Percentiles rank a stretch among this genome's conserved stretches.
These are phyloP conservation scores for Sugiyamaella sp. DNA, from an alignment of 1,139 yeast species.

Conservation along the genomic window DNA sequence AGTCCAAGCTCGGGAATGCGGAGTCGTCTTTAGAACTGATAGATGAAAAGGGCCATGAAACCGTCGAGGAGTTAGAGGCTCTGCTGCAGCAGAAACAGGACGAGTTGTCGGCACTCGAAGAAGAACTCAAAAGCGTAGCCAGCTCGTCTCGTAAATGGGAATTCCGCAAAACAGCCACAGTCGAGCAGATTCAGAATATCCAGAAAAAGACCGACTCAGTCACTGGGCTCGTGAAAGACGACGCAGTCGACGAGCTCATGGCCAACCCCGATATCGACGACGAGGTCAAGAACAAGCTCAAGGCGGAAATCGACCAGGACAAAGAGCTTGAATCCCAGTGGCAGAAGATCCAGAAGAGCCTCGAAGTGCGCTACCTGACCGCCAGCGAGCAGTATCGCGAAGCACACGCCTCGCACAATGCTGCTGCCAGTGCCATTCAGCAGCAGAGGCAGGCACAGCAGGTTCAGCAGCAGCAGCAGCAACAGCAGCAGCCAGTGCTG, in stretches of 20 bases:
- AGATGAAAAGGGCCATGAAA: constrained; percentile 23
- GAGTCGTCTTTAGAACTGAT: constrained; percentile 26
- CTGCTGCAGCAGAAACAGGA: constrained; percentile 27
- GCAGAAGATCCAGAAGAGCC: constrained; percentile 40
- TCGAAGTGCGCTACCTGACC: constrained; percentile 40
- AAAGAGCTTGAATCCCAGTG: constrained; percentile 39
- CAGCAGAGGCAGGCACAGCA: constrained; percentile 15
- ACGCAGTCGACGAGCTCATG: constrained; percentile 30
- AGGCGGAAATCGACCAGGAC: constrained; percentile 33
- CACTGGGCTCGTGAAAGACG: constrained; percentile 32
- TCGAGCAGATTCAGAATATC: constrained; percentile 28
- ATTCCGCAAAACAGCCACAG: constrained; percentile 27
- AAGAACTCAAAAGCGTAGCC: constrained; percentile 43
- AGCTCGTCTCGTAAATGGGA: constrained; percentile 29
- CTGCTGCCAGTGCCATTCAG: constrained; percentile 15
- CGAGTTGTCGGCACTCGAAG: constrained; percentile 46
- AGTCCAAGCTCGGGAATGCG: constrained; percentile 26
- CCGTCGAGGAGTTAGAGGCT: constrained; percentile 24
- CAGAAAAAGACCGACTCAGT: constrained; percentile 32
- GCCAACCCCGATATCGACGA: constrained; percentile 31
- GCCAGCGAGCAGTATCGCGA: constrained; percentile 40
- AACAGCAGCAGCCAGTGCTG: constrained; percentile 10
- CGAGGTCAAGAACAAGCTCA: constrained; percentile 28
- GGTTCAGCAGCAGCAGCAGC: constrained; percentile 14
- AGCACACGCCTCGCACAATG: constrained; percentile 34